A percentile compares a stretch with the other conserved stretches of the same genome.
Evolutionary conservation across 1,284 basidiomycete genomes (phyloP).

Genomic region (Irpex lacteus): DNA sequence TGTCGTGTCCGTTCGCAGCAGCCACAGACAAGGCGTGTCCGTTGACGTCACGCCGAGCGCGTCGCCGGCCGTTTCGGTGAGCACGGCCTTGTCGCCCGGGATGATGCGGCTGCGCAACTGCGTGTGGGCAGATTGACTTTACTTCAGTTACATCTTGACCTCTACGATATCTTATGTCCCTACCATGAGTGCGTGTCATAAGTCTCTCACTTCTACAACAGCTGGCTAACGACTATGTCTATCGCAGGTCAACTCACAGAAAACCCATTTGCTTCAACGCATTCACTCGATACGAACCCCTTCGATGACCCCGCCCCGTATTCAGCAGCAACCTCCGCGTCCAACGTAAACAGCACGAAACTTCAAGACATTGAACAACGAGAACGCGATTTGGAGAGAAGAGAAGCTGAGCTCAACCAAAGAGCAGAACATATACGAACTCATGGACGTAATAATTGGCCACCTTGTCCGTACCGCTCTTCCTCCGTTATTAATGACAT

Average conservation of each 20-base stretch:
- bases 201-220: background rate
- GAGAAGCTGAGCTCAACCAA: conserved; percentile 69
- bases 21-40: background rate
- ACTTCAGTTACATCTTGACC: background rate
- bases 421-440: conserved; percentile 72
- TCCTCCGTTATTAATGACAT: conserved; percentile 9
- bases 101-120: background rate
- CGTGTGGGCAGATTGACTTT: background rate
- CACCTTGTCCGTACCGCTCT: conserved; percentile 58
- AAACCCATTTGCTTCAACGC: conserved; percentile 81
- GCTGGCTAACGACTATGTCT: background rate
- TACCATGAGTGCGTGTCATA: background rate
- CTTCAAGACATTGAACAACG: conserved; percentile 66
- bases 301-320: conserved; percentile 68
- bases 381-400: conserved; percentile 76
- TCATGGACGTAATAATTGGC: conserved; percentile 89
- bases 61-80: background rate
- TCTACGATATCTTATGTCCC: background rate
- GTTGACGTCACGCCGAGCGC: background rate
- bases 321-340: conserved; percentile 23
- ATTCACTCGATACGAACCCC: conserved; percentile 79
- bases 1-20: background rate
- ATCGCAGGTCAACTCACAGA: conserved; percentile 33
- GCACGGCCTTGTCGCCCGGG: background rate
- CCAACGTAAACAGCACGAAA: conserved; percentile 38